Conservation (phyloP, 306 rosid genomes). For the Gastrolobium bilobum region DNA sequence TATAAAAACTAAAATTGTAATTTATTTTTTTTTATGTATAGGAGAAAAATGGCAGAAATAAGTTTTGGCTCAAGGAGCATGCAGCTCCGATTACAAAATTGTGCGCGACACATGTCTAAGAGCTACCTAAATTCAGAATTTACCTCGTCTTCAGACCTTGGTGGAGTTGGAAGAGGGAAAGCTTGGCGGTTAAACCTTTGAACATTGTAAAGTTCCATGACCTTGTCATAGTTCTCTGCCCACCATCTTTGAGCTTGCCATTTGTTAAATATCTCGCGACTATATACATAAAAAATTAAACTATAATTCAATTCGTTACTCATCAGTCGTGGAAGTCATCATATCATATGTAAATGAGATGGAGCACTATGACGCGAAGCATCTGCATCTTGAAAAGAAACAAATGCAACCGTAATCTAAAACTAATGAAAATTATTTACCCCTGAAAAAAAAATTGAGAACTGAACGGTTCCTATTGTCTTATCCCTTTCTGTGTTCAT, state of each 20-base stretch:
- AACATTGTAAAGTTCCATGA: conserved; percentile 72
- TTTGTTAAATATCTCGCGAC: conserved; percentile 69
- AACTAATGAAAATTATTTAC: background rate
- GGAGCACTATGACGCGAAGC: conserved; percentile 1
- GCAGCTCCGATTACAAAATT: background rate
- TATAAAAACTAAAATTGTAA: background rate
- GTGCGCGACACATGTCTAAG: conserved; percentile 7
- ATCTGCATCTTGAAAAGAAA: conserved; percentile 33
- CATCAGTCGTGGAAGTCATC: conserved; percentile 14
- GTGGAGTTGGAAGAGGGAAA: conserved; percentile 66
- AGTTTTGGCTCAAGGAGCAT: conserved; percentile 13
- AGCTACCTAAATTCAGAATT: conserved; percentile 36
- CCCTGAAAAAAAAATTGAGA: background rate
- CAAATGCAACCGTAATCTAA: conserved; percentile 20
- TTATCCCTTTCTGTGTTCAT: background rate
- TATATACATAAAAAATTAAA: conserved; percentile 40
- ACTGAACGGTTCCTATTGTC: conserved; percentile 13
- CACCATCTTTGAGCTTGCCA: conserved; percentile 80
- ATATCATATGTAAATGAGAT: conserved; percentile 7
- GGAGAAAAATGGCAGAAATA: background rate
- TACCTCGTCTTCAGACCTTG: conserved; percentile 77
- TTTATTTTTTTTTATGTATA: background rate
- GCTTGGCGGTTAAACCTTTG: conserved; percentile 67
- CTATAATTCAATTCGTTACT: conserved; percentile 25
- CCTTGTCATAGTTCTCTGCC: conserved; percentile 69